Conservation (phyloP, 208 protist genomes). For the Blechomonas ayalai region DNA sequence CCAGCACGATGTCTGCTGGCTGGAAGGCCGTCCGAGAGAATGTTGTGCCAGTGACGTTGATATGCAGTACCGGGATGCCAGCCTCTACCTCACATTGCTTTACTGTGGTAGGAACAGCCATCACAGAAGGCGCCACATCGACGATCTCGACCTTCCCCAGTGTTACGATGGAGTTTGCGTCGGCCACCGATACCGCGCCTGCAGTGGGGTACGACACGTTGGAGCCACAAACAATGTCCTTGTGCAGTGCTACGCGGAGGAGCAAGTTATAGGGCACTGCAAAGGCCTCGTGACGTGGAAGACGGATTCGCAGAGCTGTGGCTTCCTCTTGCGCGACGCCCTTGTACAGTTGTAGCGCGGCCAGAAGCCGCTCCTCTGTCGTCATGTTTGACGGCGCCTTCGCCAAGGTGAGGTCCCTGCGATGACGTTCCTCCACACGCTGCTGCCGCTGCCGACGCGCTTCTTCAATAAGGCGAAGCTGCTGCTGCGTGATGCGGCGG, state of each 20-base stretch:
- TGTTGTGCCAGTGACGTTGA: slow-evolving; percentile 50
- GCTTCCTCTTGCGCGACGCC: slow-evolving; percentile 28
- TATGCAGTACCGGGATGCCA: slow-evolving; percentile 43
- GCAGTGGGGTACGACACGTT: slow-evolving; percentile 14
- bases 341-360: slow-evolving; percentile 31
- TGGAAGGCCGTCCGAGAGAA: slow-evolving; percentile 20
- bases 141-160: slow-evolving; percentile 58
- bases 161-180: slow-evolving; percentile 43
- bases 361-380: slow-evolving; percentile 27
- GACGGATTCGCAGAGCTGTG: slow-evolving; percentile 47
- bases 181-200: slow-evolving; percentile 7
- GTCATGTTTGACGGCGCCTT: slow-evolving; percentile 13
- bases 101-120: slow-evolving; percentile 31
- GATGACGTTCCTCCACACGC: slow-evolving; percentile 8
- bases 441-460: slow-evolving; percentile 15
- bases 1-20: slow-evolving; percentile 30
- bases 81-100: slow-evolving; percentile 88
- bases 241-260: slow-evolving; percentile 72
- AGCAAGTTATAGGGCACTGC: slow-evolving; percentile 53
- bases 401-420: slow-evolving; percentile 1
- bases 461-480: slow-evolving; percentile 48
- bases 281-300: slow-evolving; percentile 48
- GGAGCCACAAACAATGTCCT: slow-evolving; percentile 77
- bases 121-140: slow-evolving; percentile 38
- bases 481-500: slow-evolving; percentile 48